These are phyloP conservation scores for Diplodia corticola DNA, from an alignment of 2,329 filamentous ascomycete genomes.

Conservation along the genomic window DNA sequence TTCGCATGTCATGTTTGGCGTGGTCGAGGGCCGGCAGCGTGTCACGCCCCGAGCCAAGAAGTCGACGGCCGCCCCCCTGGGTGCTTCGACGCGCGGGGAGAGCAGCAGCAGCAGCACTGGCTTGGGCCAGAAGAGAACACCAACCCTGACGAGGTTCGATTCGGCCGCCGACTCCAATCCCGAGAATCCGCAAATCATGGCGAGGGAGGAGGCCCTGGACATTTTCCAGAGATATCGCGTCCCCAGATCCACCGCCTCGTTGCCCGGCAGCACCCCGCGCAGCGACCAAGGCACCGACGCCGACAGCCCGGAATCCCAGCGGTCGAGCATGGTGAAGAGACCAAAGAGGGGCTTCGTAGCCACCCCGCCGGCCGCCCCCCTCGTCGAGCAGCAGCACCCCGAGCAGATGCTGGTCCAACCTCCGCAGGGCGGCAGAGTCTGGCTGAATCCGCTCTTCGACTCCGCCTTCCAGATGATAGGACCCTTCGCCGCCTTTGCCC, in stretches of 20 bases:
- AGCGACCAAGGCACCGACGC: conserved; percentile 11
- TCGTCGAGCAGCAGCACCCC: neutral
- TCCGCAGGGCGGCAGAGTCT: neutral
- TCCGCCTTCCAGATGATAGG: conserved; percentile 5
- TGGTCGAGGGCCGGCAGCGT: conserved; percentile 31
- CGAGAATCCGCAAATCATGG: conserved; percentile 10
- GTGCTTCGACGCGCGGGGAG: neutral
- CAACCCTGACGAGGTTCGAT: neutral
- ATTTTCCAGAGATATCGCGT: conserved; percentile 15
- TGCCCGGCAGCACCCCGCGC: conserved; percentile 3
- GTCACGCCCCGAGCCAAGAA: neutral
- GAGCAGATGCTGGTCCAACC: conserved; percentile 9
- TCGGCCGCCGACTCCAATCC: conserved; percentile 1
- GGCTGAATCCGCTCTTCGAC: conserved; percentile 8
- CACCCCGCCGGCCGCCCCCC: neutral
- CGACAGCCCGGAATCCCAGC: conserved; percentile 14
- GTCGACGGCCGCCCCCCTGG: neutral
- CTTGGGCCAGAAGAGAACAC: neutral
- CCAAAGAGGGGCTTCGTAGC: neutral
- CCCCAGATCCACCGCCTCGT: neutral
- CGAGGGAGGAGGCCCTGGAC: conserved; percentile 5
- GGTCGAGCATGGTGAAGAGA: conserved; percentile 2
- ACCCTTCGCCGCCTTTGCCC: neutral
- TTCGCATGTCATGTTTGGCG: conserved; percentile 38
- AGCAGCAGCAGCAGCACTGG: conserved; percentile 1